These are phyloP conservation scores for Salix purpurea DNA, from an alignment of 345 rosid species.

Conservation along the genomic window DNA sequence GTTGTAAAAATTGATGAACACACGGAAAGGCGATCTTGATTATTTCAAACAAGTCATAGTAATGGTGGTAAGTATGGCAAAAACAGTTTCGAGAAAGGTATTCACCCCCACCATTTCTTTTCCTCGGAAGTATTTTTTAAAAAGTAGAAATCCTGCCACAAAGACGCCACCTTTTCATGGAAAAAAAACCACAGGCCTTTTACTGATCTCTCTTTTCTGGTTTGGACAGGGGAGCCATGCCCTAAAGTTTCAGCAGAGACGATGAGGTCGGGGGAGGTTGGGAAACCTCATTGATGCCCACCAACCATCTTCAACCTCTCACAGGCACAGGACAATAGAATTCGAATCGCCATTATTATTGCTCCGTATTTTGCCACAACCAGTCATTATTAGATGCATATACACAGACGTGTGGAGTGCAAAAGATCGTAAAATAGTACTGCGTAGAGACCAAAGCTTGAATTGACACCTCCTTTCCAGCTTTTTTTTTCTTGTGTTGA, in stretches of 20 bases:
- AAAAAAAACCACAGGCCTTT: slow-evolving; percentile 21
- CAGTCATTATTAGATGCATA: neutral
- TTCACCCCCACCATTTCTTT: neutral
- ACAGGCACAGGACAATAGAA: neutral
- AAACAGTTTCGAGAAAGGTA: neutral
- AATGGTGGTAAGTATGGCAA: neutral
- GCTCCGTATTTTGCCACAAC: neutral
- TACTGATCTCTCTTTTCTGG: neutral
- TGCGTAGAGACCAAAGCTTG: neutral
- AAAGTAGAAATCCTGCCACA: no score
- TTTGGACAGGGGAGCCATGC: neutral
- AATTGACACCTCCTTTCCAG: slow-evolving; percentile 28
- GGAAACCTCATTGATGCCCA: slow-evolving; percentile 12
- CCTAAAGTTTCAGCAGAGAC: neutral
- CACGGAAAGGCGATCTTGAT: no score
- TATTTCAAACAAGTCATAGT: no score
- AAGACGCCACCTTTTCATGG: slow-evolving; percentile 17
- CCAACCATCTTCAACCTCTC: slow-evolving; percentile 16
- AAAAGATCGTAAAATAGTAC: neutral
- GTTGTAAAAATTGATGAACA: no score
- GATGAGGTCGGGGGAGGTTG: slow-evolving; percentile 1
- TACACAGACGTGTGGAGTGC: neutral
- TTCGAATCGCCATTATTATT: slow-evolving; percentile 8
- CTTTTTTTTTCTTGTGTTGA: slow-evolving; percentile 26
- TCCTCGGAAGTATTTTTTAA: neutral